phyloP scores from a whole-genome alignment of 306 rosid species.

The peach (Prunus persica) region Prunus_persica_NCBIv2 NC_034011.1:27309501-27310000 shows the following conservation, averaged over 20 bases:
- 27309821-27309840: background rate
- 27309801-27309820: background rate
- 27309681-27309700: background rate
- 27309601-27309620: background rate
- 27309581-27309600: background rate
- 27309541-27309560: slow-evolving; percentile 49
- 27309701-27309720: background rate
- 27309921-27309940: slow-evolving; percentile 75
- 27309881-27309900: slow-evolving; percentile 18
- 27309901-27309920: slow-evolving; percentile 90
- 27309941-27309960: slow-evolving; percentile 78
- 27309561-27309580: background rate
- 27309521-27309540: slow-evolving; percentile 90
- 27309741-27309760: background rate
- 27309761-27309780: background rate
- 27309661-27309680: background rate
- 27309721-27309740: background rate
- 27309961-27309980: slow-evolving; percentile 69
- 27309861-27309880: background rate
- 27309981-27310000: slow-evolving; percentile 23
- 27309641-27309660: background rate
- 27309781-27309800: background rate
- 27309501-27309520: slow-evolving; percentile 97
- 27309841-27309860: slow-evolving; percentile 7
- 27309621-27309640: background rate